Evolutionary conservation across 129 eudicot species (phyloP).

Genomic region (Heracleum sosnowskyi): DNA sequence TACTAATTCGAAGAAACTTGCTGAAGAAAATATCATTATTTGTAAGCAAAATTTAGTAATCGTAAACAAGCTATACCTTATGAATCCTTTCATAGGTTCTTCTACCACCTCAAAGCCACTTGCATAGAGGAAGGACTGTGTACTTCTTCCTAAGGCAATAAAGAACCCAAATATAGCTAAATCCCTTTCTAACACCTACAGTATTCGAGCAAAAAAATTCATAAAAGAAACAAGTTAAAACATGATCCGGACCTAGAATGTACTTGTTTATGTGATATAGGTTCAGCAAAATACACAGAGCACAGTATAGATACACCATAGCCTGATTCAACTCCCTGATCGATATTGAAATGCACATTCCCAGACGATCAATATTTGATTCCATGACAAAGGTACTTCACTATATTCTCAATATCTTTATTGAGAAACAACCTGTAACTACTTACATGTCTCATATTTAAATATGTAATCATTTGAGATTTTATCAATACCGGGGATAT

Average conservation of each 20-base stretch:
- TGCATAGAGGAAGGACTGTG: conserved; percentile 55
- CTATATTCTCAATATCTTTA: not conserved
- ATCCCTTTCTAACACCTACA: conserved; percentile 82
- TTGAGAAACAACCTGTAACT: not conserved
- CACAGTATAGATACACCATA: not conserved
- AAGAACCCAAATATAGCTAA: conserved; percentile 95
- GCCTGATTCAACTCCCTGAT: not conserved
- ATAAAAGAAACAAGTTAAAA: conserved; percentile 4
- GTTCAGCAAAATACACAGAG: not conserved
- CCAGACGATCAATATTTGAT: not conserved
- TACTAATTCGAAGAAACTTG: not conserved
- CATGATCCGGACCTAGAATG: not conserved
- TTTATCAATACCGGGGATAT: not conserved
- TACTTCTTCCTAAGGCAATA: conserved; percentile 90
- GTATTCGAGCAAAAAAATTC: not conserved
- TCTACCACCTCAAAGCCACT: conserved; percentile 61
- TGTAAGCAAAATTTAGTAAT: not conserved
- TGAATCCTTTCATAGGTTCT: conserved; percentile 76
- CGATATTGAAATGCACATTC: not conserved
- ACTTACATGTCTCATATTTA: not conserved
- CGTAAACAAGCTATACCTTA: conserved; percentile 41
- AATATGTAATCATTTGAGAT: not conserved
- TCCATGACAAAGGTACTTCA: not conserved
- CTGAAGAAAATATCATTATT: not conserved
- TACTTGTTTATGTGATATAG: not conserved